These are phyloP conservation scores for Primulina tabacum DNA, from an alignment of 257 asterid species.

Conservation along the genomic window DNA sequence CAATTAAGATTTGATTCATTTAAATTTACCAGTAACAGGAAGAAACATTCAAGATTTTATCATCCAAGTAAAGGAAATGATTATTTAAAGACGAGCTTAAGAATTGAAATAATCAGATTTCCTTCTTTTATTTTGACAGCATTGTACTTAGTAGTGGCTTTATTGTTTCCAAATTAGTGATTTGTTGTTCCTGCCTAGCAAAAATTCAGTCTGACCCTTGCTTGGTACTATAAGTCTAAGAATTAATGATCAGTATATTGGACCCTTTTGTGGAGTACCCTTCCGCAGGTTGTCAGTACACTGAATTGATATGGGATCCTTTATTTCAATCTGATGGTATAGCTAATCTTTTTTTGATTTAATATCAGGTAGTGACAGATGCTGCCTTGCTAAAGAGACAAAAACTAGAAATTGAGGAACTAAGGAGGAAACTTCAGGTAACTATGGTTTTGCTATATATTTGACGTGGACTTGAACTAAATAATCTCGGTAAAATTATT, in stretches of 20 bases:
- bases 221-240: conserved; percentile 10
- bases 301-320: neutral
- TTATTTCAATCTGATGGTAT: conserved; percentile 15
- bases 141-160: too few relatives aligned
- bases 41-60: neutral
- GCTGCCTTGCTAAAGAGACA: conserved; percentile 93
- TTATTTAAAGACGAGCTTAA: too few relatives aligned
- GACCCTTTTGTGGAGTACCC: neutral
- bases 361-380: conserved; percentile 78
- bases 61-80: neutral
- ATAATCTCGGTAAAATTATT: conserved; percentile 8
- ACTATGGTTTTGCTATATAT: conserved; percentile 14
- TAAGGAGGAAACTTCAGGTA: conserved; percentile 89
- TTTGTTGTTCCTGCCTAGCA: too few relatives aligned
- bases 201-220: neutral
- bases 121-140: neutral
- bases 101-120: too few relatives aligned
- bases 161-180: too few relatives aligned
- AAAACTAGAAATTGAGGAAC: conserved; percentile 82
- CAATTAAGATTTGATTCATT: conserved; percentile 5
- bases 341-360: conserved; percentile 22
- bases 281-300: neutral
- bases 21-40: neutral
- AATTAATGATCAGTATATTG: neutral
- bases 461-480: neutral